Percentiles rank a stretch among this genome's conserved stretches.
These are phyloP conservation scores for Plasmodium yoelii DNA, from an alignment of 169 alveolate species.

Conservation along the genomic window DNA sequence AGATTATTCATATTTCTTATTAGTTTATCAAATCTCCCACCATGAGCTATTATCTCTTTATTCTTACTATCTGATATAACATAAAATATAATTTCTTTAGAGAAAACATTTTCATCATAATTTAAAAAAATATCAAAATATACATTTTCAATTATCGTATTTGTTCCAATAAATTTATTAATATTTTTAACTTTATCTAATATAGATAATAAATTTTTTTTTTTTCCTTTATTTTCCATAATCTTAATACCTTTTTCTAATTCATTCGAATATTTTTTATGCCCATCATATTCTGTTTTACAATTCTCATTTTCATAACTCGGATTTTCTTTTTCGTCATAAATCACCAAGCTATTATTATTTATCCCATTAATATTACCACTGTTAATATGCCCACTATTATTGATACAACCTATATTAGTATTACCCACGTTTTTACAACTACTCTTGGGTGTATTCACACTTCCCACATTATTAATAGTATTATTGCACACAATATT, in stretches of 20 bases:
- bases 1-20: conserved; percentile 30
- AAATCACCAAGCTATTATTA: background rate
- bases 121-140: conserved; percentile 66
- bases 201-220: conserved; percentile 16
- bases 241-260: background rate
- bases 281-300: background rate
- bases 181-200: conserved; percentile 64
- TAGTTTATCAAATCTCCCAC: conserved; percentile 53
- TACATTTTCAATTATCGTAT: conserved; percentile 34
- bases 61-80: conserved; percentile 64
- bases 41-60: conserved; percentile 69
- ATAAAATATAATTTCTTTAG: conserved; percentile 68
- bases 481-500: background rate
- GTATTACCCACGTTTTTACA: background rate
- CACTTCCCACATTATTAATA: background rate
- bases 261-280: background rate
- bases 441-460: background rate
- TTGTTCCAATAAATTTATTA: conserved; percentile 67
- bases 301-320: background rate
- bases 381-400: background rate
- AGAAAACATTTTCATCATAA: conserved; percentile 63
- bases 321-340: background rate
- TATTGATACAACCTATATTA: background rate
- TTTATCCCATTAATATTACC: background rate
- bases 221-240: conserved; percentile 11